Conservation (phyloP, 192 early-diverging fungal genomes). For the Backusella macrospora region DNA sequence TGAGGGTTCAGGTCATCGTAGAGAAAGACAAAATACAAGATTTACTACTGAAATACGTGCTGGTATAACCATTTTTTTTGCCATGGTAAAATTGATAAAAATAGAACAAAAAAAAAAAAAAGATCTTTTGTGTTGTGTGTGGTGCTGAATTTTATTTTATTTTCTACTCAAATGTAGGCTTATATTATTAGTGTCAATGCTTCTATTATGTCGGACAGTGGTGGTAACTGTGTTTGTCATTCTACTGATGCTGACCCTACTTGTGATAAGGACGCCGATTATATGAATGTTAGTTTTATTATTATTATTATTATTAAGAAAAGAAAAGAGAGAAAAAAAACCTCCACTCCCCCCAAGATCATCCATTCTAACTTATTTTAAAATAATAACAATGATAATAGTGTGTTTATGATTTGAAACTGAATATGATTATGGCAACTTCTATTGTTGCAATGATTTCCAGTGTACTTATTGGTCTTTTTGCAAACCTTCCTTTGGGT, state of each 20-base stretch:
- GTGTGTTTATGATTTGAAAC: conserved; percentile 62
- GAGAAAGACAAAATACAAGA: conserved; percentile 58
- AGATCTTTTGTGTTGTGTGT: background rate
- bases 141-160: no score
- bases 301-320: background rate
- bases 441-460: conserved; percentile 67
- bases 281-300: conserved; percentile 38
- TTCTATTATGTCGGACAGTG: conserved; percentile 67
- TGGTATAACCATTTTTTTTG: conserved; percentile 45
- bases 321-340: no score
- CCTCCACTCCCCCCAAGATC: no score
- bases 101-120: background rate
- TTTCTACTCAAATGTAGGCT: no score
- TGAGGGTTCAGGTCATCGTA: conserved; percentile 60
- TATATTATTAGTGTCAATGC: conserved; percentile 62
- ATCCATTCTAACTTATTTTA: background rate
- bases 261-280: conserved; percentile 59
- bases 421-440: conserved; percentile 76
- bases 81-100: conserved; percentile 49
- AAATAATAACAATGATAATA: no score
- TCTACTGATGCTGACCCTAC: conserved; percentile 47
- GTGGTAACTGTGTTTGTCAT: conserved; percentile 75
- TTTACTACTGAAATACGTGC: conserved; percentile 71
- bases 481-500: conserved; percentile 78
- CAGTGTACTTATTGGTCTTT: conserved; percentile 62